These are phyloP conservation scores for Codiaeum variegatum DNA, from an alignment of 441 rosid genomes.

Conservation along the genomic window DNA sequence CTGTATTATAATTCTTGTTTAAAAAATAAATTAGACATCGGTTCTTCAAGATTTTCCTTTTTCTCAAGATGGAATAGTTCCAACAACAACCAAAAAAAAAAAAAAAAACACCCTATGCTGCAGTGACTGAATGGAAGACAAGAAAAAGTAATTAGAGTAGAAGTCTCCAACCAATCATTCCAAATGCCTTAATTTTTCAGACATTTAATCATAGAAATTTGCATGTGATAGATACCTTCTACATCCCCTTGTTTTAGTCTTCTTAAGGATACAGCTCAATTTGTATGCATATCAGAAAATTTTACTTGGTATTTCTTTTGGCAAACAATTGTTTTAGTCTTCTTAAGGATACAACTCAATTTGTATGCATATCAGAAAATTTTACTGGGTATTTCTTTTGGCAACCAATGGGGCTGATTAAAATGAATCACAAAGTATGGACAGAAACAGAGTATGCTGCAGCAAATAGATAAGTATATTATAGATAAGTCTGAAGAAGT, in stretches of 20 bases:
- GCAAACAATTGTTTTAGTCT: constrained; percentile 11
- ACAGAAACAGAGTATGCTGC: not conserved
- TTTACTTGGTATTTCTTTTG: not conserved
- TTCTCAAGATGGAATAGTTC: not conserved
- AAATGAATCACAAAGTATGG: not conserved
- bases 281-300: not conserved
- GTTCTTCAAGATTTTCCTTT: not conserved
- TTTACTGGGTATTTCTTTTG: not conserved
- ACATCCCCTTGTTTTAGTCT: not conserved
- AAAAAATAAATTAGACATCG: not conserved
- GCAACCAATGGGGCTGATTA: constrained; percentile 1
- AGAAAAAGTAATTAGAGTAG: not conserved
- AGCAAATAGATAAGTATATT: not conserved
- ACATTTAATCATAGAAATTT: not conserved
- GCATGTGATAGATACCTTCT: not conserved
- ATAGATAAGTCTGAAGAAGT: not conserved
- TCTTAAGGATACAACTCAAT: not conserved
- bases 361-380: not conserved
- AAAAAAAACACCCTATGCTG: too few relatives aligned
- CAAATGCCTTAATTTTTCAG: not conserved
- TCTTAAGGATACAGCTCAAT: not conserved
- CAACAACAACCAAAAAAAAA: not conserved
- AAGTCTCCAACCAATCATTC: not conserved
- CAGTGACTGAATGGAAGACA: not conserved
- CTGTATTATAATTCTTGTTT: not conserved